Evolutionary conservation across 352 stramenopile species (phyloP), one percentile per base, ranked within the genome.

Genomic region (Hyphochytrium catenoides): DNA sequence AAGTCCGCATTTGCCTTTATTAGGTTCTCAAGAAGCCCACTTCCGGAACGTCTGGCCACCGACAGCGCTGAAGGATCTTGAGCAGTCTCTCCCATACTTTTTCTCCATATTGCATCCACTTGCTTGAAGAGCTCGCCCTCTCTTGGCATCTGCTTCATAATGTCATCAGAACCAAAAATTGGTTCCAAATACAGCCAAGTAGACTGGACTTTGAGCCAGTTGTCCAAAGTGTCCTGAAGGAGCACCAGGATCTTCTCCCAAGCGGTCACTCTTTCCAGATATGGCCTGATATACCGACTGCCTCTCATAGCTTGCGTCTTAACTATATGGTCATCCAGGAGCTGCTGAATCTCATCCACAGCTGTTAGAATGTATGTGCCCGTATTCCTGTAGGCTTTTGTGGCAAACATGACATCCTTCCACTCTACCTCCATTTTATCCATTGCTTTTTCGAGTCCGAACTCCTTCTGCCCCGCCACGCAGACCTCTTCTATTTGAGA

Each of bases 241-340:
- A 57, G 60, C 17, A 72, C 71, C 6, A 91, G 53, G 42, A 81
- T 76, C 25, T 83, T 74, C 44, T 94, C 77, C 77, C 78, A 93
- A 30, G 54, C 55, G 29, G 51, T 58, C 26, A 89, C 83, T 8
- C 71, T 53, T 28, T 79, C 57, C 38, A 91, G 62, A 48, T 93
- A 90, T 5, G 78, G 73, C 22, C 87, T 77, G 48, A 93, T 91
- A 50, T 90, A 93, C 1, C 74, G 70, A 38, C 62, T 85, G 2
- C 79, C 77, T 19, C 75, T 65, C 77, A 94, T 93, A 12, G 79
- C 91, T 52, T 94, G 78, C 0, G 76, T 91, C 54, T 93, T 92
- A 17, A 94, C 75, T 27, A 93, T 89, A 52, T 93, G 81, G 47
- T 94, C 81, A 34, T 93, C 75, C 14, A 93, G 75, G 40, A 93